These are phyloP conservation scores for Candida michaelii DNA, from an alignment of 805 yeast species.

Conservation along the genomic window DNA sequence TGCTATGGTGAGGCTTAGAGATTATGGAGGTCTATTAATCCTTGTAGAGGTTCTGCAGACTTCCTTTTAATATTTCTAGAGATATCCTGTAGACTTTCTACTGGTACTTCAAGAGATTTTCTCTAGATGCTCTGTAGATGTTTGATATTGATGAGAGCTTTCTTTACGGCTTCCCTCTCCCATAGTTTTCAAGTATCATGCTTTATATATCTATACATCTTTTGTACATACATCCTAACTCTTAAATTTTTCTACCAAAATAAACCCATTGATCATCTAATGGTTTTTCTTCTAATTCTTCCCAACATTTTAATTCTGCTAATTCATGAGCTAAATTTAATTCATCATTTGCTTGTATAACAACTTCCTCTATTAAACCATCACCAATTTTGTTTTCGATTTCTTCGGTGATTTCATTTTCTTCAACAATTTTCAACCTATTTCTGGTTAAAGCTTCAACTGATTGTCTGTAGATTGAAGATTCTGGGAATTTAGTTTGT, in stretches of 20 bases:
- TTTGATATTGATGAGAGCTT: no score
- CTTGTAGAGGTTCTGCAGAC: no score
- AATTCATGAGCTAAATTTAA: constrained; percentile 63
- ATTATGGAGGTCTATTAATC: no score
- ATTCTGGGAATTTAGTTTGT: constrained; percentile 61
- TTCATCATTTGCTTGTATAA: constrained; percentile 83
- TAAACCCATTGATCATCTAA: constrained; percentile 82
- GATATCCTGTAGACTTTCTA: no score
- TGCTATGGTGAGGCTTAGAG: no score
- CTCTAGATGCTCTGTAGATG: no score
- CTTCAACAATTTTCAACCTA: constrained; percentile 66
- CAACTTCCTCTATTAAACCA: constrained; percentile 80
- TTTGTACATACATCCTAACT: neutral
- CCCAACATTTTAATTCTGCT: constrained; percentile 74
- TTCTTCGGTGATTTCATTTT: constrained; percentile 56
- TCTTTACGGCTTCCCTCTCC: no score
- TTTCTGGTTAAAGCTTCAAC: constrained; percentile 69
- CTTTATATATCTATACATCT: neutral
- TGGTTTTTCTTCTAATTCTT: constrained; percentile 76
- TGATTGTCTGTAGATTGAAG: constrained; percentile 74
- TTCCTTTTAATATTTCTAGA: no score
- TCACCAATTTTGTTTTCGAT: constrained; percentile 77
- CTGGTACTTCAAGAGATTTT: no score
- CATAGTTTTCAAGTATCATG: no score
- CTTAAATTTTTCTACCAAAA: constrained; percentile 61